Evolutionary conservation across 371 early-diverging fungal genomes (phyloP), one percentile per base, ranked within the genome.

Genomic region (Mucor piriformis): DNA sequence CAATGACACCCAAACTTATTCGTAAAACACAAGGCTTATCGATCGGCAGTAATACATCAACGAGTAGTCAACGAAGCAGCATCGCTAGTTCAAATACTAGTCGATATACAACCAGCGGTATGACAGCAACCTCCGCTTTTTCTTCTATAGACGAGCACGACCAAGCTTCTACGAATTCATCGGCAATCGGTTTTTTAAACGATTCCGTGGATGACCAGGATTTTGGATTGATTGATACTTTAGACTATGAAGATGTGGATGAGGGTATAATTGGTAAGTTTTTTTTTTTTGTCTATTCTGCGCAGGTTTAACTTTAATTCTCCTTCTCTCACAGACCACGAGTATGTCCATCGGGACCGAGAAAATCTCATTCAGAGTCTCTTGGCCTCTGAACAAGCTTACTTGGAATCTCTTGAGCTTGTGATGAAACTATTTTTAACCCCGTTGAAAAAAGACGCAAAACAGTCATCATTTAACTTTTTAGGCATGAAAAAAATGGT

Each of bases 401-500:
- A 79, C 38, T 37, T 64, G 5, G 69, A 73, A 60, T 72, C 72
- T 8, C 66, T 79, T 16, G 53, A 72, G n/a, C 51, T 72, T 12
- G 61, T 74, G 8, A 59, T 62, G 38, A 50, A 55, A 0, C 29
- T 72, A 0, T 79, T 76, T 42, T 49, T 76, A 18, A 12, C 59
- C 3, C 74, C 76, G 0, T 48, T 79, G 12, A 63, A 63, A 6
- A 69, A 73, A 46, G 69, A 71, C 32, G 43, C 70, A 3, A 65
- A 70, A 37, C 71, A 67, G 29, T 63, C 74, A 0, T 47, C 67
- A 0, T 74, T 67, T 44, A 68, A 55, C 23, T 72, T 72, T 64
- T 57, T 72, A 7, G 72, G 72, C 15, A 70, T 64, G 57, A 74
- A 72, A 51, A 79, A 75, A 54, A 63, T 66, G 51, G 56, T 66